Evolutionary conservation across 768 basidiomycete species (phyloP), one percentile per base, ranked within the genome.

Genomic region (Boletus rubropictus): DNA sequence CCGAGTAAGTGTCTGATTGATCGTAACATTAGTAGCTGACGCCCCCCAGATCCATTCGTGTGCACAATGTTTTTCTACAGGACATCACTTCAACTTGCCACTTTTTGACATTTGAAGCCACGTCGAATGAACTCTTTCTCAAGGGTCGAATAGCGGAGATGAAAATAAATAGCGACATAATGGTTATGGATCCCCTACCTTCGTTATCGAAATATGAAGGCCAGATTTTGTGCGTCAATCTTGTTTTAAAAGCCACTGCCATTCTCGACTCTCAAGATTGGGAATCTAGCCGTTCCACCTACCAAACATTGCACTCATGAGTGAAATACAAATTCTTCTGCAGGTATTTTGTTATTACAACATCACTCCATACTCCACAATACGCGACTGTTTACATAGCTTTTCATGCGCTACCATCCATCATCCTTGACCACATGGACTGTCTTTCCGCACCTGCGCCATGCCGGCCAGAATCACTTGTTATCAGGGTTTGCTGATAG

Each of bases 21-120:
- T 27, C 33, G 4, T 15, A 7, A 25, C 27, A 22, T 17, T 28
- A 14, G 32, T 9, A 21, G 24, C 35, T 35, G 11, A 56, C 21
- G 4, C 38, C 31, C 32, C 28, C 24, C 31, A 66, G 61, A 35
- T 57, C 54, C 17, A 52, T 67, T 34, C 54, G 39, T 2, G 54
- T 63, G 14, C 65, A 65, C 43, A 24, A 54, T 31, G 38, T 67
- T 17, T 49, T 36, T 44, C 25, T 60, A 39, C 51, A 48, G 24
- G 50, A 21, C 11, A 35, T 33, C 14, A 41, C 41, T 24, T 34
- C 36, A 15, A 27, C 36, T 3, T 27, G 33, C 9, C 41, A 49
- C 32, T 40, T 48, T 32, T 27, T 58, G 35, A 17, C 53, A 37
- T 61, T 62, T 20, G 51, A 61, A 37, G 51, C 60, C 10, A 48